phyloP scores from a whole-genome alignment of 176 grass and related monocot genomes.

The Zoysia japonica region DNA sequence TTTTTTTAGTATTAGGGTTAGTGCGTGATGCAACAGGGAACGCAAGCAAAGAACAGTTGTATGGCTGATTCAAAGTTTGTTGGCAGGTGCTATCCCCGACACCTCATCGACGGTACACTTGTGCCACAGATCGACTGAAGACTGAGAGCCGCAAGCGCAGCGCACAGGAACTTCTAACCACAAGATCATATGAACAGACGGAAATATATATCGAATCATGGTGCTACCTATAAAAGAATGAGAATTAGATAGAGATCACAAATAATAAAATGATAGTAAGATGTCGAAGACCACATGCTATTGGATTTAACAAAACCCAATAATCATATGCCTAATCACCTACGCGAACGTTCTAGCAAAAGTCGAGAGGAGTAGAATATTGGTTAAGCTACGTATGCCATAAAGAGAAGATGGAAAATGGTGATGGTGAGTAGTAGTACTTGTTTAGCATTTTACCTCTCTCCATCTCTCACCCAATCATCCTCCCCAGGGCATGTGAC shows the following conservation, averaged over 20 bases:
- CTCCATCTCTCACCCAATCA: not conserved
- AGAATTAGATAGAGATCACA: not conserved
- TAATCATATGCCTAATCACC: slow-evolving; percentile 30
- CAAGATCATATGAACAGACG: not conserved
- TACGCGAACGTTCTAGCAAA: slow-evolving; percentile 39
- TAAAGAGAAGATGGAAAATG: not conserved
- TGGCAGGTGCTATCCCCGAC: slow-evolving; percentile 28
- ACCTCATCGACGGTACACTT: slow-evolving; percentile 37
- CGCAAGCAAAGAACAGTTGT: slow-evolving; percentile 13
- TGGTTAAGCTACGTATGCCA: not conserved
- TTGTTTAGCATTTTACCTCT: slow-evolving; percentile 32
- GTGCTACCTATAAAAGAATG: not conserved
- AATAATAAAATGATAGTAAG: too few species aligned
- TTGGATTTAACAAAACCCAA: not conserved
- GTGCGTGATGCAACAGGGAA: slow-evolving; percentile 24
- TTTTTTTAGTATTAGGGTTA: slow-evolving; percentile 6
- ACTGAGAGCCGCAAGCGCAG: not conserved
- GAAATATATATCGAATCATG: not conserved
- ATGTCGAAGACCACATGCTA: not conserved
- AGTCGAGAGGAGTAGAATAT: not conserved
- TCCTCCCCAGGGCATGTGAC: not conserved
- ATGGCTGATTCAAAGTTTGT: slow-evolving; percentile 35
- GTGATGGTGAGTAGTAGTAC: not conserved
- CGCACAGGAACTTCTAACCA: not conserved
- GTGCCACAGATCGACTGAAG: not conserved